These are phyloP conservation scores for Petrea volubilis DNA, from an alignment of 257 asterid genomes.

Conservation along the genomic window DNA sequence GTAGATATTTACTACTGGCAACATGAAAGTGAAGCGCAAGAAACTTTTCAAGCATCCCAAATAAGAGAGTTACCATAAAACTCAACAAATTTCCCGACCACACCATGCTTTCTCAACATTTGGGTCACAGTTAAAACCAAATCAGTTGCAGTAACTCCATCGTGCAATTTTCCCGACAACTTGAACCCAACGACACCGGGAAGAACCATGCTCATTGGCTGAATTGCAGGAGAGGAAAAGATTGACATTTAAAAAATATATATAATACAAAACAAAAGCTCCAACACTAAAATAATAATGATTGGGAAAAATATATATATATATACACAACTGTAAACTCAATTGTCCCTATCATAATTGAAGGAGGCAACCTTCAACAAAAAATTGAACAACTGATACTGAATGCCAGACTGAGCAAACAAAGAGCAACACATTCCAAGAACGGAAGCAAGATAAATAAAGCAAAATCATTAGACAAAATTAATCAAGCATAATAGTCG, in stretches of 20 bases:
- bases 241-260: background rate
- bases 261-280: background rate
- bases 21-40: constrained; percentile 4
- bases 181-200: constrained; percentile 94
- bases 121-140: constrained; percentile 92
- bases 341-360: background rate
- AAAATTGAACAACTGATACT: background rate
- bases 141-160: constrained; percentile 95
- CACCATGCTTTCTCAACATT: constrained; percentile 89
- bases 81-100: constrained; percentile 89
- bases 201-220: constrained; percentile 98
- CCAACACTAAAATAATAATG: background rate
- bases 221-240: constrained; percentile 1
- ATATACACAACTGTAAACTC: background rate
- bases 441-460: background rate
- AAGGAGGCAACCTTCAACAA: background rate
- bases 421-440: background rate
- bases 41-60: background rate
- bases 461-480: background rate
- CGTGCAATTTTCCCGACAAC: constrained; percentile 66
- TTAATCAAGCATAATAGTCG: background rate
- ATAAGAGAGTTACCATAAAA: constrained; percentile 53
- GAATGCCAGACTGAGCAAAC: background rate
- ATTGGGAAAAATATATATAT: background rate
- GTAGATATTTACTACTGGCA: background rate